phyloP scores from a whole-genome alignment of 139 green algal genomes.

The Picochlorum sp. region DNA sequence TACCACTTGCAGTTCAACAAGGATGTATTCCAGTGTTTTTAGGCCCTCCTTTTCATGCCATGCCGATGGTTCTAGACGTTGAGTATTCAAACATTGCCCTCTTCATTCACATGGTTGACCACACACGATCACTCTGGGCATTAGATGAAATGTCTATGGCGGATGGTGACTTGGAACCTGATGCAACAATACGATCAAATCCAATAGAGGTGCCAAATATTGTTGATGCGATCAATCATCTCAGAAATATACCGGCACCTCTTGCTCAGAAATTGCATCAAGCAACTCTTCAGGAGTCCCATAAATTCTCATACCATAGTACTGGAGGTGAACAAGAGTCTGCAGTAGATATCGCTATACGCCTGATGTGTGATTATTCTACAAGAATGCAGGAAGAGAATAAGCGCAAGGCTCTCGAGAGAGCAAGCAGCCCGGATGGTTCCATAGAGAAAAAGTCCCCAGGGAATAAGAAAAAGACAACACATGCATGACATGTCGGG shows the following conservation, averaged over 20 bases:
- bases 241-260: neutral
- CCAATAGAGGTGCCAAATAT: slow-evolving; percentile 8
- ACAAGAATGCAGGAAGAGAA: slow-evolving; percentile 1
- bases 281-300: neutral
- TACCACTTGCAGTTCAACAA: neutral
- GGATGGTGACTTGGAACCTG: slow-evolving; percentile 5
- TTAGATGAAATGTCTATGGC: neutral
- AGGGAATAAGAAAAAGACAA: too few species aligned
- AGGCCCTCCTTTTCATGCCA: slow-evolving; percentile 9
- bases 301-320: slow-evolving; percentile 4
- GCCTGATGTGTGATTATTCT: slow-evolving; percentile 7
- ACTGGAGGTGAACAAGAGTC: neutral
- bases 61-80: slow-evolving; percentile 2
- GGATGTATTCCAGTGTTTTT: slow-evolving; percentile 19
- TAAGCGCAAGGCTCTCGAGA: neutral
- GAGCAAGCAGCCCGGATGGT: too few species aligned
- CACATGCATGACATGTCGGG: too few species aligned
- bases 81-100: slow-evolving; percentile 8
- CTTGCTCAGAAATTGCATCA: neutral
- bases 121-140: neutral
- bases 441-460: too few species aligned
- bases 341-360: neutral
- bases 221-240: slow-evolving; percentile 1
- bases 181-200: neutral
- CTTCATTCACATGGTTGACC: slow-evolving; percentile 9